Evolutionary conservation across 2,329 filamentous ascomycete species (phyloP).

Genomic region (Colletotrichum theobromicola): DNA sequence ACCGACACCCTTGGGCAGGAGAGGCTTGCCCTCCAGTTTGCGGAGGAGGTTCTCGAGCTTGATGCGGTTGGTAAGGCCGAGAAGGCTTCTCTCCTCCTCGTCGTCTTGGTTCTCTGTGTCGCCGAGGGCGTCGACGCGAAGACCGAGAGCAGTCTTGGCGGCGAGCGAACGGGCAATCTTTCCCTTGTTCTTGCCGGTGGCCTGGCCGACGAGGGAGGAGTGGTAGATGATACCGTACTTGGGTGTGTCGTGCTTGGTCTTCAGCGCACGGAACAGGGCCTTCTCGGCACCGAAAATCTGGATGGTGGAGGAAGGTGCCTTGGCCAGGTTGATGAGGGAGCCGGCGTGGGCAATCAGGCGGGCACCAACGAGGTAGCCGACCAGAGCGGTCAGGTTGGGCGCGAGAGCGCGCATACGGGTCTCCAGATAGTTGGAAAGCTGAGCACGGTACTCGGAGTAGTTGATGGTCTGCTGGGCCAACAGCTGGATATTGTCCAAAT

Average conservation of each 20-base stretch:
- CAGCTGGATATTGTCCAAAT: conserved; percentile 90
- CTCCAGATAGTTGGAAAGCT: conserved; percentile 87
- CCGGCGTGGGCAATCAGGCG: conserved; percentile 94
- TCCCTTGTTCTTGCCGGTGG: conserved; percentile 97
- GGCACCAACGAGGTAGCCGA: conserved; percentile 93
- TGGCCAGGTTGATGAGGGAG: conserved; percentile 92
- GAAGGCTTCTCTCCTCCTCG: conserved; percentile 85
- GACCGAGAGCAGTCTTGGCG: conserved; percentile 89
- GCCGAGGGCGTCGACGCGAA: conserved; percentile 83
- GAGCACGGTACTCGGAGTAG: conserved; percentile 88
- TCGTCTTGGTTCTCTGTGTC: conserved; percentile 72
- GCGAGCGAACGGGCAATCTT: conserved; percentile 98
- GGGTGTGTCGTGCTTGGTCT: conserved; percentile 98
- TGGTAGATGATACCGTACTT: conserved; percentile 98
- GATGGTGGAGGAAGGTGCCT: conserved; percentile 92
- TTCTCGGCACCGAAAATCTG: conserved; percentile 99
- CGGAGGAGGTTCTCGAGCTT: conserved; percentile 80
- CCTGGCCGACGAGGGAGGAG: conserved; percentile 92
- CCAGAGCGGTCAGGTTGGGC: conserved; percentile 90
- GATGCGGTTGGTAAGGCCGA: conserved; percentile 75
- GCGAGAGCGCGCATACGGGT: conserved; percentile 97
- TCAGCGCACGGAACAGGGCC: conserved; percentile 95
- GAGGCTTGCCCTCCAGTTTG: conserved; percentile 87
- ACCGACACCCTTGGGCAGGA: conserved; percentile 76
- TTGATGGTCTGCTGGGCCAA: conserved; percentile 92